Percentiles rank a stretch among this genome's conserved stretches.
Evolutionary conservation across 352 stramenopile genomes (phyloP).

Genomic region (Phytophthora pluvialis): DNA sequence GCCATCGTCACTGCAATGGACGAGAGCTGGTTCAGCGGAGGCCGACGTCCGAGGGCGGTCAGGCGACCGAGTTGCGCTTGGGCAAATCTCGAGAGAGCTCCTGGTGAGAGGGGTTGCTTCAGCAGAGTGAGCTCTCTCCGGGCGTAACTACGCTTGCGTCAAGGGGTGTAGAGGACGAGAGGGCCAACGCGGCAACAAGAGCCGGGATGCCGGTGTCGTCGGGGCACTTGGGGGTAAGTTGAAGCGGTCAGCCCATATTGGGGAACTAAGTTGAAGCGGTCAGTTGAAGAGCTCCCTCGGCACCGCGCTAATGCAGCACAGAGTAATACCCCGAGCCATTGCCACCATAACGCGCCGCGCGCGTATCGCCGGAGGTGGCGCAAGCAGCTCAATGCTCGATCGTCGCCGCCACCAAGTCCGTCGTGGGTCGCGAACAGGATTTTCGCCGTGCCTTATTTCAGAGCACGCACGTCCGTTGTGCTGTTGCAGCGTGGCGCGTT

Average conservation of each 20-base stretch:
- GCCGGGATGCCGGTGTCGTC: no score
- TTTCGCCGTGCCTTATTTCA: slow-evolving; percentile 15
- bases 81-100: slow-evolving; percentile 4
- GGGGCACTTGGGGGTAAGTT: no score
- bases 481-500: slow-evolving; percentile 4
- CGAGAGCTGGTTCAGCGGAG: not conserved
- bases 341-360: not conserved
- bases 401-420: not conserved
- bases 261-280: no score
- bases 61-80: no score
- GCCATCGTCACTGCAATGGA: slow-evolving; percentile 3
- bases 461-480: slow-evolving; percentile 14
- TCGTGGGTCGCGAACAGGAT: slow-evolving; percentile 20
- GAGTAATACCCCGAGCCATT: not conserved
- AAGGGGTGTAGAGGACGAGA: no score
- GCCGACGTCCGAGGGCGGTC: not conserved
- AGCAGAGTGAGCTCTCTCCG: slow-evolving; percentile 1
- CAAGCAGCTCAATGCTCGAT: slow-evolving; percentile 6
- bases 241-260: no score
- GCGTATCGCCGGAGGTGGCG: not conserved
- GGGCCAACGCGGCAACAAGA: no score
- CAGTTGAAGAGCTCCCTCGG: no score
- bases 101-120: not conserved
- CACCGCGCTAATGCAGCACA: not conserved
- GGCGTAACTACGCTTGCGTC: no score